Evolutionary conservation across 495 filamentous ascomycete genomes (phyloP), one percentile per base, ranked within the genome.

Genomic region (Acidiella bohemica): DNA sequence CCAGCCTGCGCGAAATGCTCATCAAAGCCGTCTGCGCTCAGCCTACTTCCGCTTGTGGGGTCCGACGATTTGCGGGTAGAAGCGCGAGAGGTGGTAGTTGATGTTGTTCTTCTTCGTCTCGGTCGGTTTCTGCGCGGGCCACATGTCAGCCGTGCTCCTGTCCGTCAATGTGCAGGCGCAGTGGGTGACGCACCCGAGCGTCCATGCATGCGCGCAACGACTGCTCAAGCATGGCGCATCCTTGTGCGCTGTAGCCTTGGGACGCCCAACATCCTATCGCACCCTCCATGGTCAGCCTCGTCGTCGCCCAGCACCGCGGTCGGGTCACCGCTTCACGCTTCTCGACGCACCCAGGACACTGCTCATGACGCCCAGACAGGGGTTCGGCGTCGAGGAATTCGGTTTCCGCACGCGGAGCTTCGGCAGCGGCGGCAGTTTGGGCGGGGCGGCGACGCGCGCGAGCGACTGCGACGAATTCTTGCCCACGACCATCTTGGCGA

Each of bases 141-240:
- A 12, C 11, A 8, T 21, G 8, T 25, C 23, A 16, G 33, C 18
- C 18, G 8, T 9, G 22, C 19, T 5, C 24, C 8, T 2, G 8
- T 33, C 8, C 16, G 8, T 33, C 31, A 7, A 17, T 27, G n/a
- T 27, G 7, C 7, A 27, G 25, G 25, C 25, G n/a, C 25, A n/a
- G 25, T 27, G 19, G 7, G 14, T 17, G 12, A 58, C 68, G 22
- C 60, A 86, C 81, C 60, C 77, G 76, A 48, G 70, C 69, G 63
- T 97, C 90, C 90, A 95, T 95, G 69, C 90, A 97, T n/a, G 71
- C 63, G 42, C 86, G 72, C 56, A 97, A 65, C 50, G 80, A 72
- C 51, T 81, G 67, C 59, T 95, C 90, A 33, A 96, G 58, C 20
- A 68, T 73, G n/a, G 69, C 71, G 53, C 90, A 97, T 17, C 81